Evolutionary conservation across 2,329 filamentous ascomycete genomes (phyloP), one percentile per base, ranked within the genome.

Genomic region (Rhytidhysteron rufulum): DNA sequence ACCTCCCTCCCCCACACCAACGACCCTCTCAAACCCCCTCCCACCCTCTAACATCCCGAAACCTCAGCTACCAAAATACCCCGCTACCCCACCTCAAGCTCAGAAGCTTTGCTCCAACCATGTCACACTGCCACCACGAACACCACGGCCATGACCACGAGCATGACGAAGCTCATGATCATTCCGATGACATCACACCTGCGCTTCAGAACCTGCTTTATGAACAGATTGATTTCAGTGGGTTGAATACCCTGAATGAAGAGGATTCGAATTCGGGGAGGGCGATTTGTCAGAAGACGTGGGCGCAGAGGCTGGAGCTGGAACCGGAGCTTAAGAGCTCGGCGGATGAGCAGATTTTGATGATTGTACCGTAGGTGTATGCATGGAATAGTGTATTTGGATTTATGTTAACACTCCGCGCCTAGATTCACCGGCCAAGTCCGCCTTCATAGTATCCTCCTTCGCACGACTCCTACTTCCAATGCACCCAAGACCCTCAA

Each of bases 121-220:
- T 58, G 60, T 60, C 58, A 20, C 54, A 63, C 43, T 39, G 56
- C 39, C 57, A 66, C 44, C 65, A 72, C 50, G 57, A 62, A 37
- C 65, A 72, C 44, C 70, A 75, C 50, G 70, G 75, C 47, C 70
- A 76, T 53, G 72, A 65, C 41, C 75, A 80, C 51, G 74, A 72
- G 42, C 72, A 82, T 53, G 69, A 75, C 54, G 72, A 75, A 47
- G 78, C 72, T 31, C 89, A 96, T 65, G 89, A 95, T 66, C 91
- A 96, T 69, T 84, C 80, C 34, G 87, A 97, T 71, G 91, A 97
- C 71, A 80, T 95, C 55, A 90, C 87, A 2, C 93, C 93, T 1
- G 91, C 90, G 2, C 75, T 96, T 13, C 91, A 97, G 67, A 85
- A 83, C 55, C 88, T 89, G 31, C 82, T 98, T 25, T 97, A 96